Evolutionary conservation across 2,329 filamentous ascomycete species (phyloP), one percentile per base, ranked within the genome.

Genomic region (Botrytis sinoallii): DNA sequence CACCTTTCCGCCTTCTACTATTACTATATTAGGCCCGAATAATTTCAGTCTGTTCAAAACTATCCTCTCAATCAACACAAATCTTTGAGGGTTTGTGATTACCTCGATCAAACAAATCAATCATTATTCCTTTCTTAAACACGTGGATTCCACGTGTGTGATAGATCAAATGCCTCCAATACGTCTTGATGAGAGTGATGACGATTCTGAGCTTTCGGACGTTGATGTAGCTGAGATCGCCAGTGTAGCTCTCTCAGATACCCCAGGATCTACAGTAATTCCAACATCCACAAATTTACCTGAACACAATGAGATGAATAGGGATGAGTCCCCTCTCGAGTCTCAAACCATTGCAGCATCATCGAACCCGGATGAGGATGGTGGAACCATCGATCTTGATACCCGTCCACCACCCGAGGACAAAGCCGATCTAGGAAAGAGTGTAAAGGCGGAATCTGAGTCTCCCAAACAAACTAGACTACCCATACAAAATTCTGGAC

Each of bases 171-270:
- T 69, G 66, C 35, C 66, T 59, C 1, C 66, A 10, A 57, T 42
- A 9, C 66, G 35, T 69, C 35, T 20, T 20, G 38, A 57, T 12
- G 35, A 57, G n/a, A 42, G 48, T 44, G 66, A 69, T 18, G 48
- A 68, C 25, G 66, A 69, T 6, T 69, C 48, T 25, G 66, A 57
- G 25, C 35, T 59, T 20, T 69, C 66, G 22, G 66, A 59, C 0
- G 18, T 69, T 57, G 65, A 57, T 6, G 65, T 42, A 4, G 29
- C 12, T 42, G 52, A 67, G 44, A 61, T 52, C 42, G 40, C 55
- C 55, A 72, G 44, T 25, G 60, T 57, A n/a, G 63, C 32, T 65
- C 42, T 55, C 32, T 66, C 59, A 10, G 59, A 67, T 32, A 72
- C 70, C 6, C 46, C 70, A 10, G 40, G 22, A 40, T 72, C 70